phyloP scores from a whole-genome alignment of 805 yeast genomes.

The Barnettozyma botsteinii region DNA sequence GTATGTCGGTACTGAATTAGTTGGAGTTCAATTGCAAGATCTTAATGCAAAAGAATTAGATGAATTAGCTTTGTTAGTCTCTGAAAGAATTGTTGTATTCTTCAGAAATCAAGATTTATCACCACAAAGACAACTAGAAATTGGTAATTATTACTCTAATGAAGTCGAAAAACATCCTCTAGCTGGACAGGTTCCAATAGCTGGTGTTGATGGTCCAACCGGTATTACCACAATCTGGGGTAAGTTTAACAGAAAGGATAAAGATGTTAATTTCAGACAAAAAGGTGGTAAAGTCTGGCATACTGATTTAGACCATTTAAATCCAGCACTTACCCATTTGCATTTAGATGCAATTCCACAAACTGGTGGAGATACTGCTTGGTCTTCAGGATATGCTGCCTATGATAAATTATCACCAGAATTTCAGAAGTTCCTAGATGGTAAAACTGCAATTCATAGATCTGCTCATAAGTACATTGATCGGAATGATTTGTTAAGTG shows the following conservation, averaged over 20 bases:
- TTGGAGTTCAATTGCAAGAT: conserved; percentile 40
- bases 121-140: conserved; percentile 15
- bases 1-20: conserved; percentile 44
- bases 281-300: conserved; percentile 35
- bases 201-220: conserved; percentile 14
- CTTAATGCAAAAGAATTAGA: conserved; percentile 39
- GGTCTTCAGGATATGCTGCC: conserved; percentile 52
- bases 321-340: conserved; percentile 49
- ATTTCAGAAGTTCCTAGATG: conserved; percentile 45
- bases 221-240: conserved; percentile 36
- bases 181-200: conserved; percentile 29
- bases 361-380: conserved; percentile 52
- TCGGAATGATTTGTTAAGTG: conserved; percentile 39
- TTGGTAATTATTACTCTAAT: conserved; percentile 23
- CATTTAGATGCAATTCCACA: conserved; percentile 44
- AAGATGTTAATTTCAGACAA: conserved; percentile 4
- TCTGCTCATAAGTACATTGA: conserved; percentile 36
- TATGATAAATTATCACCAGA: conserved; percentile 51
- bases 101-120: conserved; percentile 25
- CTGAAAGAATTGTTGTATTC: conserved; percentile 47
- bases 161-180: conserved; percentile 38
- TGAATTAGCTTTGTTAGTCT: conserved; percentile 41
- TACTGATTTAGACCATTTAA: conserved; percentile 52
- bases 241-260: conserved; percentile 23
- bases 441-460: conserved; percentile 42